phyloP scores from a whole-genome alignment of 768 basidiomycete species.

The Leccinum subtestaceum region DNA sequence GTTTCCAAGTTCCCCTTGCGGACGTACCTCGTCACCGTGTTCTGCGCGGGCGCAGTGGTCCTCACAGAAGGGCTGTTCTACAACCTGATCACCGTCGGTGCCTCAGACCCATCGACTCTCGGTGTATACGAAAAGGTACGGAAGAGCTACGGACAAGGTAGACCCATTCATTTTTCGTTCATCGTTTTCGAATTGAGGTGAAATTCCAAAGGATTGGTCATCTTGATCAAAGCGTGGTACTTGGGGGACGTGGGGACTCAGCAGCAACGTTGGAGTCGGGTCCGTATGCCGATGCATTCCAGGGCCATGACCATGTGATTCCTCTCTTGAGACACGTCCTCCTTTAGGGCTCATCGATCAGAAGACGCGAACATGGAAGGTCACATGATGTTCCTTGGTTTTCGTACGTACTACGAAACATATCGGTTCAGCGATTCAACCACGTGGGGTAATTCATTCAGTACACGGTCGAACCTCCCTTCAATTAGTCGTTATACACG shows the following conservation, averaged over 20 bases:
- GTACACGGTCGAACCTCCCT: not conserved
- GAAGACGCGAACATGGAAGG: not conserved
- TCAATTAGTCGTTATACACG: not conserved
- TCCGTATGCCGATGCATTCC: constrained; percentile 1
- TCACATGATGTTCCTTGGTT: no score
- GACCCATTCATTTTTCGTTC: no score
- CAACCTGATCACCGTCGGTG: constrained; percentile 10
- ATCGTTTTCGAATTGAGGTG: not conserved
- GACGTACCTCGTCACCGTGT: constrained; percentile 21
- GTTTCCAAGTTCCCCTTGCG: constrained; percentile 12
- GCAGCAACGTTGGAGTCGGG: not conserved
- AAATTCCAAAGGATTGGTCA: constrained; percentile 6
- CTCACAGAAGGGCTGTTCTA: constrained; percentile 22
- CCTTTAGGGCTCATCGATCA: not conserved
- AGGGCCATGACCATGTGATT: constrained; percentile 21
- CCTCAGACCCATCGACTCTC: constrained; percentile 11
- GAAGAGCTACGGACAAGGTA: constrained; percentile 18
- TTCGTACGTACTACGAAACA: not conserved
- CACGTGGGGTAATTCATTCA: not conserved
- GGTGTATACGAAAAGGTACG: constrained; percentile 17
- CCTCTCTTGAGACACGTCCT: not conserved
- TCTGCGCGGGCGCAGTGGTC: constrained; percentile 12
- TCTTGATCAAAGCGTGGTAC: constrained; percentile 20
- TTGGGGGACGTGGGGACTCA: constrained; percentile 2
- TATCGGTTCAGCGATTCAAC: no score